Evolutionary conservation across 2,329 filamentous ascomycete genomes (phyloP).

Genomic region (Colletotrichum horii): DNA sequence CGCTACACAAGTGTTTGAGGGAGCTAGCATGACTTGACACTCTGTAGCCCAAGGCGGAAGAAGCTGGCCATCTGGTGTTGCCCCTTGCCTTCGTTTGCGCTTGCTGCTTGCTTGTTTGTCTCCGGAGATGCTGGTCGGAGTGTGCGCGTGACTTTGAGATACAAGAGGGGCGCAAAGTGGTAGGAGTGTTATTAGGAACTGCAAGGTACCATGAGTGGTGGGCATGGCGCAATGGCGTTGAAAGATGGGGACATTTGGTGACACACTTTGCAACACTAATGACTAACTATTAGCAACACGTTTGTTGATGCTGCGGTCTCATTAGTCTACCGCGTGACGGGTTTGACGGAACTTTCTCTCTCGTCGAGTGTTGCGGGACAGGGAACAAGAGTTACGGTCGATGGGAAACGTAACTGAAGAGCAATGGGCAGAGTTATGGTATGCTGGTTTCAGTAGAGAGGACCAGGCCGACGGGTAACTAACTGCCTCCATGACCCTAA

Average conservation of each 20-base stretch:
- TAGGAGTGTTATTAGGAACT: not conserved
- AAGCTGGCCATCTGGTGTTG: not conserved
- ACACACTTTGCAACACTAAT: not conserved
- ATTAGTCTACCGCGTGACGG: not conserved
- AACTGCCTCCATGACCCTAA: not conserved
- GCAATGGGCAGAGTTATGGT: not conserved
- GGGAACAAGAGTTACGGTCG: not conserved
- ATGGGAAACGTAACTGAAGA: not conserved
- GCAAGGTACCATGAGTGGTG: not conserved
- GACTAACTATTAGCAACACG: not conserved
- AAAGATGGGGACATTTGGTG: not conserved
- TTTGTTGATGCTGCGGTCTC: not conserved
- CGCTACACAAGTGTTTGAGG: not conserved
- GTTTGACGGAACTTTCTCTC: not conserved
- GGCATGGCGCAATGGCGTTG: not conserved
- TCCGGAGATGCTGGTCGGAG: not conserved
- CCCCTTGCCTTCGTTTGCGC: not conserved
- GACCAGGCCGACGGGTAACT: not conserved
- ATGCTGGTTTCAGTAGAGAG: not conserved
- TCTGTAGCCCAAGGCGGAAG: not conserved
- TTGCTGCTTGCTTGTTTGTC: not conserved
- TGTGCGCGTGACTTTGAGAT: conserved; percentile 2
- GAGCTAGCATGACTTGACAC: not conserved
- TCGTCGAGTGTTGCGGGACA: not conserved
- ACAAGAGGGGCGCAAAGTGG: not conserved